Base-by-base conservation (phyloP, 2,329 filamentous ascomycete genomes). In the Penicillium brevicompactum region DNA sequence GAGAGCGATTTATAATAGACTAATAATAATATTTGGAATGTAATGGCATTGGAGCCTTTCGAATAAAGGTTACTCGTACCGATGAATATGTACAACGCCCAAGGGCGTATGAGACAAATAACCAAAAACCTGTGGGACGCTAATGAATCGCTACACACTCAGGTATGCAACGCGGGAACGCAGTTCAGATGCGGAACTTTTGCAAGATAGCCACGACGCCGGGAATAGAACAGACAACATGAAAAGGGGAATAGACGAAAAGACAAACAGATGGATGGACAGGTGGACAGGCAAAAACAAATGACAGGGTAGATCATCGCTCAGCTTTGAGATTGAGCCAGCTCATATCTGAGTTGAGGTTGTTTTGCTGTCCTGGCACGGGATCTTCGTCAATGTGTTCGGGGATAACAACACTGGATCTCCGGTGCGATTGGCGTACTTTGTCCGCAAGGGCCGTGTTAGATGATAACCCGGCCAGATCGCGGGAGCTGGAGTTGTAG, bases 271-370 rank as follows among this genome's bases (percentile, higher is more conserved):
- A 27, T 27, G 24, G 5, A 6, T 6, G 24, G 24, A 27, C 24
- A 31, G 24, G 18, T 18, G 18, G 18, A 18, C 18, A 18, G 18
- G 18, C 18, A 18, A 18, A 18, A 18, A 18, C 18, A 18, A 18
- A 18, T 18, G 18, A 18, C 18, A 18, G 18, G 18, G 18, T 18
- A 42, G 32, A n/a, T 56, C 45, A 70, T 55, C 64, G 66, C n/a
- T 67, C 65, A 14, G 66, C 65, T 24, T 72, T 56, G 34, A 77
- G 64, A 59, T 77, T 76, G 48, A 77, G 63, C 75, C 75, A 77
- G 64, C 75, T 77, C 69, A 77, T 74, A 64, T 77, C 75, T 4
- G 73, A 67, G 53, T 74, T 76, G 55, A 71, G 51, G 44, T 67
- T 69, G 22, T 43, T 59, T 16, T 46, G 54, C 16, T 56, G 56